Percentiles rank a stretch among this genome's conserved stretches.
Evolutionary conservation across 108 stramenopile species (phyloP).

Genomic region (Asterionellopsis glacialis): DNA sequence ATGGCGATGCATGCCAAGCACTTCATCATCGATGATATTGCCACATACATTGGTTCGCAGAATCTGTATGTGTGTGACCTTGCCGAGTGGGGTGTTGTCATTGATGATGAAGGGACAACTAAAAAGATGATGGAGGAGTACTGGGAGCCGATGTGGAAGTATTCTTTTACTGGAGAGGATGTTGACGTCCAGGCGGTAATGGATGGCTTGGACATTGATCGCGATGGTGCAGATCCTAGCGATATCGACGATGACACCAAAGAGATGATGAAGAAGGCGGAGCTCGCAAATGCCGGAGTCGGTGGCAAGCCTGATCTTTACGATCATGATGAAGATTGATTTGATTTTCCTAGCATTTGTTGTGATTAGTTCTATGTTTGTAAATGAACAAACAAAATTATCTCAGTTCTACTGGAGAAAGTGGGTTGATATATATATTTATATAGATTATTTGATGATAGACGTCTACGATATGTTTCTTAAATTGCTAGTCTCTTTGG

Average conservation of each 20-base stretch:
- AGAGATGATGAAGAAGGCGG: neutral
- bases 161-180: constrained; percentile 54
- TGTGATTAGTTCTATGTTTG: too few relatives aligned
- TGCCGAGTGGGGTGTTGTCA: constrained; percentile 50
- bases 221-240: constrained; percentile 10
- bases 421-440: too few relatives aligned
- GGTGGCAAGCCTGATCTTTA: too few relatives aligned
- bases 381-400: too few relatives aligned
- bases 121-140: constrained; percentile 22
- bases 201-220: constrained; percentile 57
- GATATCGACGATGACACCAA: neutral
- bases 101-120: constrained; percentile 22
- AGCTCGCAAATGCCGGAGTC: neutral
- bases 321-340: too few relatives aligned
- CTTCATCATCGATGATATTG: constrained; percentile 43
- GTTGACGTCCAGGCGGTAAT: constrained; percentile 51
- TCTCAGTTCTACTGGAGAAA: too few relatives aligned
- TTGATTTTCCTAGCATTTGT: too few relatives aligned
- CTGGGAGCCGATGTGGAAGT: constrained; percentile 53
- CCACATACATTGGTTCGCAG: constrained; percentile 38
- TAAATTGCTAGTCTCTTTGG: too few relatives aligned
- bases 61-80: constrained; percentile 42
- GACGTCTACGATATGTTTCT: too few relatives aligned
- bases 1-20: constrained; percentile 52
- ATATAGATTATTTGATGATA: too few relatives aligned